Base-by-base conservation (phyloP, 2,329 filamentous ascomycete species). In the Capronia americana region DNA sequence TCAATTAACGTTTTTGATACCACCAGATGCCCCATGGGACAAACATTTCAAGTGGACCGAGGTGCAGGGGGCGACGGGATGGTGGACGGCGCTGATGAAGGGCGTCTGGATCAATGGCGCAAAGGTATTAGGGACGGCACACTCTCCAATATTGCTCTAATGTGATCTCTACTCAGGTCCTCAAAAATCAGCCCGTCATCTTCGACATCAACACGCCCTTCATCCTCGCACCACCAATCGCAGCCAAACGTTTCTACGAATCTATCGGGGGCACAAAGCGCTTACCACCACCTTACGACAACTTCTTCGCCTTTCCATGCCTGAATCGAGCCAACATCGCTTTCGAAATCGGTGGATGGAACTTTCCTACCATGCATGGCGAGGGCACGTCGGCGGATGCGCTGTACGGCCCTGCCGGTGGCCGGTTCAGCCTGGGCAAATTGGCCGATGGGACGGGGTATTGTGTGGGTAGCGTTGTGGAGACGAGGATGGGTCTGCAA, bases 71-170 rank as follows among this genome's bases (percentile, higher is more conserved):
- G 71, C 74, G 3, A 72, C 68, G n/a, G 75, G 75, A 12, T 77
- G 75, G 75, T 76, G 75, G 74, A 75, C 74, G 54, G 66, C 74
- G 8, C 66, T 77, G 24, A 73, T 77, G 72, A 69, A 63, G n/a
- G 74, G 74, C 6, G 70, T 77, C 2, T 77, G 75, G 75, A 64
- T 75, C 23, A 71, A 75, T 56, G 73, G 73, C 11, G 69, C 66
- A 32, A 75, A 75, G 53, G 66, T 68, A 63, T 38, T 14, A 44
- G 10, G 10, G 12, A 24, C 41, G 11, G 20, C 17, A 4, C 11
- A 12, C 17, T n/a, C n/a, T n/a, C 6, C 30, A 20, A 10, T 50
- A 17, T 26, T 4, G 10, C 38, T 32, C 44, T 7, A 48, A 48
- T 6, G 23, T n/a, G 14, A 32, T 17, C 26, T 5, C 8, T 59